These are phyloP conservation scores for Syzygium aqueum DNA, from an alignment of 345 rosid species.

Conservation along the genomic window DNA sequence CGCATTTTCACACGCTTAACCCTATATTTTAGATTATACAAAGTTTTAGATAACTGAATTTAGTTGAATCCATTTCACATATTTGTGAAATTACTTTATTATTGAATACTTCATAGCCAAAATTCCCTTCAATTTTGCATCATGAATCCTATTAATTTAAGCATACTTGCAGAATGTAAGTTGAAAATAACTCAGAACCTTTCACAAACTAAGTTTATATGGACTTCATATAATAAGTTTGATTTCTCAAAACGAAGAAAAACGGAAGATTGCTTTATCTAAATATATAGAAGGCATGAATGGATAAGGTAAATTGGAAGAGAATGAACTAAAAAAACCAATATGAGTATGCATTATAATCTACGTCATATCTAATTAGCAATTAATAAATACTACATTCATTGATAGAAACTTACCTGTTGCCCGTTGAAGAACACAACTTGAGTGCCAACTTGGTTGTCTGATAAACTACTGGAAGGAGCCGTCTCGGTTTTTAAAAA, in stretches of 20 bases:
- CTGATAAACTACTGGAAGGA: background rate
- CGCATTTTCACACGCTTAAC: no score
- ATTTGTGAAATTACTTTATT: background rate
- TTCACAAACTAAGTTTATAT: background rate
- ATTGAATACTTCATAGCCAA: background rate
- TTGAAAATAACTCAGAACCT: background rate
- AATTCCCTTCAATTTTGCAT: background rate
- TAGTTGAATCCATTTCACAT: no score
- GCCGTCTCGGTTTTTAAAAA: fast-evolving
- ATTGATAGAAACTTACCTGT: background rate
- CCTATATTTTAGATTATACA: no score
- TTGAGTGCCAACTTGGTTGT: background rate
- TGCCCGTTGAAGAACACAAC: background rate
- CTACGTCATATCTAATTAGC: background rate
- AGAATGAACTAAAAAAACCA: background rate
- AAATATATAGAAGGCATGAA: no score
- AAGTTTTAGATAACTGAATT: no score
- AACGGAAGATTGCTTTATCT: background rate
- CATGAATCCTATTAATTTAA: fast-evolving
- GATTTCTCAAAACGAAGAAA: background rate
- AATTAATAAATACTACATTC: background rate
- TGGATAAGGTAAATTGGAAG: background rate
- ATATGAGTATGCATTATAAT: no score
- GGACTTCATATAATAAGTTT: background rate
- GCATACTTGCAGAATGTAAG: background rate